Evolutionary conservation across 257 asterid species (phyloP), one percentile per base, ranked within the genome.

Genomic region (Nicotiana benthamiana): DNA sequence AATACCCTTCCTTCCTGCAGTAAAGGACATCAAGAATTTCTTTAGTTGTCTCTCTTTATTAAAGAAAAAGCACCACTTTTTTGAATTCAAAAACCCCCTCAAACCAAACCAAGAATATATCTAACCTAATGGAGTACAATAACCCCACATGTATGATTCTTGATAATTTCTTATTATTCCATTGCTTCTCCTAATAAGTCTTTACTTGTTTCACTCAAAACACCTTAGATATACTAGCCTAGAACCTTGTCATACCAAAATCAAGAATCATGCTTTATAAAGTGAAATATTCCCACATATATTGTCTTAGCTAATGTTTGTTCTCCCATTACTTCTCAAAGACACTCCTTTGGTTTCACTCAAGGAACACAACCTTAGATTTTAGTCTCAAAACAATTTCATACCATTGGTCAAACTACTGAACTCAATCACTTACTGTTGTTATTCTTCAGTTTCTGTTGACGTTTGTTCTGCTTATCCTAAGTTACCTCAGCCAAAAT

Each of bases 11-110:
- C 79, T 79, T 70, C 79, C 24, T 56, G 79, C 86, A 64, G 80
- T 67, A 83, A 82, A 84, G 87, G 79, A 85, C 95, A 87, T 67
- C 83, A 80, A 83, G 90, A 90, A 91, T 87, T 85, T 87, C 91
- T 89, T 85, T 89, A 84, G 76, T 80, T 87, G 80, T 85, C 88
- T 84, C 85, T 82, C 94, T 92, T 92, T 92, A 89, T 82, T 89
- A 91, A 92, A 91, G 91, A 84, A 82, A 83, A 86, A 75, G 83
- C 80, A 77, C 67, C 76, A 80, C 82, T 82, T 81, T 90, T 90
- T 92, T 76, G 66, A 85, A 84, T 88, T 90, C 89, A 86, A 89
- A 84, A 74, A 74, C 28, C 51, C 40, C 22, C 54, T 80, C 62
- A 63, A 28, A 67, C 80, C 79, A 74, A 72, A 43, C 78, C 82